These are phyloP conservation scores for Corrigiola litoralis DNA, from an alignment of 179 eudicot species.

Conservation along the genomic window DNA sequence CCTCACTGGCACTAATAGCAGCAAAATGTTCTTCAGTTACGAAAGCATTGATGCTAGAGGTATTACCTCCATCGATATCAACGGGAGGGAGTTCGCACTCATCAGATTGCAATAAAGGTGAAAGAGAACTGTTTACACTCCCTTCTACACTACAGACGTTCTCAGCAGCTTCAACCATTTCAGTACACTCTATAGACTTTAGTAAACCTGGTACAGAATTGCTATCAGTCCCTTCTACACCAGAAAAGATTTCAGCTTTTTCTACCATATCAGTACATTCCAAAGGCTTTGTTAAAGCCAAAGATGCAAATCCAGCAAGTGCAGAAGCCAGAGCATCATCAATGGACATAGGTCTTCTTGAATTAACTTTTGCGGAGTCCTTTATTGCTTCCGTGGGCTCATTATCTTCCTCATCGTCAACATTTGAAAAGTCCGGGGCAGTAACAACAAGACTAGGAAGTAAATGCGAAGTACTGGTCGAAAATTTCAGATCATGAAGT, in stretches of 20 bases:
- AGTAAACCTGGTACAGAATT: constrained; percentile 8
- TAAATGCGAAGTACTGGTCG: constrained; percentile 29
- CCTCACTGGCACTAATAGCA: constrained; percentile 14
- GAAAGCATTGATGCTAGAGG: constrained; percentile 16
- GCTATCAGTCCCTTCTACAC: constrained; percentile 9
- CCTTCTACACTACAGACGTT: constrained; percentile 2
- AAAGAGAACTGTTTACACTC: neutral
- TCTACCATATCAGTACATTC: constrained; percentile 17
- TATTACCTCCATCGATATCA: constrained; percentile 14
- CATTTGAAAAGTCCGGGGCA: constrained; percentile 68
- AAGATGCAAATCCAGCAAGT: constrained; percentile 63
- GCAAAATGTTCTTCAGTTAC: constrained; percentile 6
- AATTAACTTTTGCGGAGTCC: constrained; percentile 27
- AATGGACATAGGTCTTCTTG: constrained; percentile 54
- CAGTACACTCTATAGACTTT: neutral
- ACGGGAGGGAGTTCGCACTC: constrained; percentile 18
- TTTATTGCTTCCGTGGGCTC: constrained; percentile 30
- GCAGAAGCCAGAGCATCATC: constrained; percentile 91
- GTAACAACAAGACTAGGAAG: constrained; percentile 56
- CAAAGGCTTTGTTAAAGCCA: constrained; percentile 26
- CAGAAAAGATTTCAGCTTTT: constrained; percentile 21
- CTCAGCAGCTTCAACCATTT: neutral
- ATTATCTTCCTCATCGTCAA: constrained; percentile 58
- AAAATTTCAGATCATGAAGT: constrained; percentile 13
- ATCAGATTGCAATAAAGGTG: constrained; percentile 19